phyloP scores from a whole-genome alignment of 176 grass and related monocot species.

The Phragmites australis region DNA sequence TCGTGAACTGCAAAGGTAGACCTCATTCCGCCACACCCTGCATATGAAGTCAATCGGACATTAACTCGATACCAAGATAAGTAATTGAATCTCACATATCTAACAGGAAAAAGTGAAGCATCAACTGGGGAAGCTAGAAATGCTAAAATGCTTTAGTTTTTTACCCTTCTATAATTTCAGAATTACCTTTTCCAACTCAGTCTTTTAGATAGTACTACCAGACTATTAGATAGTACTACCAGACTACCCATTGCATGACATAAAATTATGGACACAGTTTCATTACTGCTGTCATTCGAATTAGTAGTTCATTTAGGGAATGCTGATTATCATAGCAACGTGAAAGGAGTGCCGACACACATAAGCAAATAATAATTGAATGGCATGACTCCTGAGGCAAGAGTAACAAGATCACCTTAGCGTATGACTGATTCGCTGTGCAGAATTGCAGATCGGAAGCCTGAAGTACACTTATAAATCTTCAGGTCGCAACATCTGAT shows the following conservation, averaged over 20 bases:
- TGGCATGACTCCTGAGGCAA: not conserved
- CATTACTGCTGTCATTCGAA: not conserved
- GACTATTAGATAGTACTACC: not conserved
- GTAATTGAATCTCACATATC: not conserved
- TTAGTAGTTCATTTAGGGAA: not conserved
- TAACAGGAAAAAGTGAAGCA: not conserved
- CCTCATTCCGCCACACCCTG: not conserved
- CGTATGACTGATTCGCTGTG: slow-evolving; percentile 1
- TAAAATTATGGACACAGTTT: not conserved
- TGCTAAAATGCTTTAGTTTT: not conserved
- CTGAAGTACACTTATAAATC: not conserved
- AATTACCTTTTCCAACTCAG: not conserved
- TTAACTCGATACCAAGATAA: not conserved
- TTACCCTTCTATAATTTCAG: not conserved
- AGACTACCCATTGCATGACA: not conserved
- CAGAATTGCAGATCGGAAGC: not conserved
- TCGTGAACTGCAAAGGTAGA: not conserved
- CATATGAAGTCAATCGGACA: not conserved
- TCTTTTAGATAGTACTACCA: not conserved
- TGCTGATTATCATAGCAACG: not conserved
- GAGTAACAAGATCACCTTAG: slow-evolving; percentile 14
- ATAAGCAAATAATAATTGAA: not conserved
- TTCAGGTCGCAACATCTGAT: slow-evolving; percentile 14
- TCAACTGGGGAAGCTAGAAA: not conserved
- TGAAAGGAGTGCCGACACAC: not conserved